Conservation (phyloP, 768 basidiomycete species). For the Chalciporus piperatus region DNA sequence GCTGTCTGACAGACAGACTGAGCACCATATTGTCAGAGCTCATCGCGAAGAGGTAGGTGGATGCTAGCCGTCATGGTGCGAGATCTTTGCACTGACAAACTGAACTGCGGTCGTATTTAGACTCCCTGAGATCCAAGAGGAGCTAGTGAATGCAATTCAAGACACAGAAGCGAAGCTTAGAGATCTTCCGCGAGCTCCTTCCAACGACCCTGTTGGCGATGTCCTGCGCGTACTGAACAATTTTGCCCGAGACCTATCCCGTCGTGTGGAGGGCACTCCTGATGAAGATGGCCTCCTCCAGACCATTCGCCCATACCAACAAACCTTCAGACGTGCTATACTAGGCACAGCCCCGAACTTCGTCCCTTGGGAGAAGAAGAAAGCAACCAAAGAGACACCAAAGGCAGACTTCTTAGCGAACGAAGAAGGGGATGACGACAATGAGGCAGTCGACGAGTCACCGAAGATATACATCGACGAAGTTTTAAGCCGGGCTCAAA, state of each 20-base stretch:
- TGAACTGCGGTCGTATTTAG: slow-evolving; percentile 31
- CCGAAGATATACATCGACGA: slow-evolving; percentile 48
- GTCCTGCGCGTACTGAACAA: slow-evolving; percentile 45
- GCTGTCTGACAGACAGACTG: slow-evolving; percentile 52
- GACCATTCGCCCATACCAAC: slow-evolving; percentile 47
- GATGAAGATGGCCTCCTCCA: slow-evolving; percentile 54
- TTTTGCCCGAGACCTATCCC: slow-evolving; percentile 46
- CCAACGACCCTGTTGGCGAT: slow-evolving; percentile 55
- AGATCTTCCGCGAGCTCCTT: slow-evolving; percentile 49
- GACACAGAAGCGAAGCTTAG: slow-evolving; percentile 34
- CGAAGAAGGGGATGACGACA: slow-evolving; percentile 36
- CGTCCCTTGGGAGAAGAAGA: slow-evolving; percentile 40
- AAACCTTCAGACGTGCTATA: slow-evolving; percentile 47
- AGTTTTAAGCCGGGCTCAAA: slow-evolving; percentile 43
- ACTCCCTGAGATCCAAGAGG: slow-evolving; percentile 59
- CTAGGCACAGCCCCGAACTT: slow-evolving; percentile 57
- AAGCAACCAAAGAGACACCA: not conserved
- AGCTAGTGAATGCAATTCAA: slow-evolving; percentile 46
- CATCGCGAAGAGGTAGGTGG: slow-evolving; percentile 54
- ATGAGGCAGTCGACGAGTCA: not conserved
- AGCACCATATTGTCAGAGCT: slow-evolving; percentile 61
- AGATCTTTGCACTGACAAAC: not conserved
- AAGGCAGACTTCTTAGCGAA: slow-evolving; percentile 33
- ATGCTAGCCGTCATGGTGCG: not conserved
- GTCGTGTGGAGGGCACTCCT: slow-evolving; percentile 52